These are phyloP conservation scores for Starmerella vaccinii DNA, from an alignment of 805 yeast species.

Conservation along the genomic window DNA sequence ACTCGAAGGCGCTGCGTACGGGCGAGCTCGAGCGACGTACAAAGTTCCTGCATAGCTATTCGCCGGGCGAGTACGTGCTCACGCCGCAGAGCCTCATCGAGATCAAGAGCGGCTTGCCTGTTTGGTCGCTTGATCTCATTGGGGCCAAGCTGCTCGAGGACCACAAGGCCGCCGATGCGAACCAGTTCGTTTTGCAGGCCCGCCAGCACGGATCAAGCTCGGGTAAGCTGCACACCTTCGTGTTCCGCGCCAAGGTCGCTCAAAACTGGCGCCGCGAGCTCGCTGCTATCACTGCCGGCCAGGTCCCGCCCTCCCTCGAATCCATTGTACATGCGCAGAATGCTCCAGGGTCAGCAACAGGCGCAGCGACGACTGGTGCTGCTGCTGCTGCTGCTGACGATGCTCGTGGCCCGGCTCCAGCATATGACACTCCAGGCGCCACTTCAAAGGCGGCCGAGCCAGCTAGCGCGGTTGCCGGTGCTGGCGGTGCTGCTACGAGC, in stretches of 20 bases:
- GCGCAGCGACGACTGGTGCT: conserved; percentile 24
- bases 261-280: conserved; percentile 74
- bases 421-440: background rate
- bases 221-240: conserved; percentile 75
- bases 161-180: conserved; percentile 43
- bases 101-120: conserved; percentile 44
- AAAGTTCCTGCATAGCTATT: conserved; percentile 81
- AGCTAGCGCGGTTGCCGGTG: background rate
- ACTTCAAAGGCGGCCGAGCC: background rate
- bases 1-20: conserved; percentile 57
- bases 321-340: conserved; percentile 3
- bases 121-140: conserved; percentile 23
- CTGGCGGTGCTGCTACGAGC: background rate
- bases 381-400: conserved; percentile 22
- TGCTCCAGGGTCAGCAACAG: background rate
- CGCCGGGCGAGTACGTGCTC: conserved; percentile 81
- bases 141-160: conserved; percentile 78
- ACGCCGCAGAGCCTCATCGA: conserved; percentile 86
- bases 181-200: conserved; percentile 59
- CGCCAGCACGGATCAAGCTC: conserved; percentile 24
- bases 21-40: conserved; percentile 84
- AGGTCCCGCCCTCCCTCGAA: conserved; percentile 13
- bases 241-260: conserved; percentile 81
- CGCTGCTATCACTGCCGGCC: conserved; percentile 47
- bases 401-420: background rate